Percentiles rank a stretch among this genome's conserved stretches.
These are phyloP conservation scores for Apophysomyces ossiformis DNA, from an alignment of 371 early-diverging fungal genomes.

Conservation along the genomic window DNA sequence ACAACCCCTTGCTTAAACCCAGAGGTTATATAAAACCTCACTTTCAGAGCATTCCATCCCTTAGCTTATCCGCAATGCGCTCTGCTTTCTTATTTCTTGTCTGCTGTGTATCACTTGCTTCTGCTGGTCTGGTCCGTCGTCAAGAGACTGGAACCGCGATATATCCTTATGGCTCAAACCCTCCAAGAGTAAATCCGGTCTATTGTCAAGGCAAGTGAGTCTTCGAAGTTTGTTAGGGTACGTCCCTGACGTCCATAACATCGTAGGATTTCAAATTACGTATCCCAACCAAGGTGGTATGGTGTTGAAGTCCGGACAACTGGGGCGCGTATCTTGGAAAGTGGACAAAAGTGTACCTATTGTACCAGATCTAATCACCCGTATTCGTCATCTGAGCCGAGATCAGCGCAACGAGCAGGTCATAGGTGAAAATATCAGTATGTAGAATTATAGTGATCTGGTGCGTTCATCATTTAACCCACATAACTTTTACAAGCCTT, in stretches of 20 bases:
- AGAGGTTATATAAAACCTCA: not conserved
- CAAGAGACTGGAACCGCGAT: not conserved
- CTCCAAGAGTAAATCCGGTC: constrained; percentile 15
- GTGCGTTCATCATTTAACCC: not conserved
- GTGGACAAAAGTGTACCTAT: constrained; percentile 27
- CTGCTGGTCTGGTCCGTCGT: not conserved
- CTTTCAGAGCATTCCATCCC: not conserved
- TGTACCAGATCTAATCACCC: constrained; percentile 35
- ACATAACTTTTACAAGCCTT: constrained; percentile 16
- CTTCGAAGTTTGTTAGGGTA: no score
- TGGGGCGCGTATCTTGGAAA: constrained; percentile 33
- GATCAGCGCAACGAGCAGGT: constrained; percentile 40
- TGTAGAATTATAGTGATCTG: constrained; percentile 2
- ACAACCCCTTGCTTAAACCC: not conserved
- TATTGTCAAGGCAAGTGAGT: constrained; percentile 13
- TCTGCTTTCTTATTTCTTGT: not conserved
- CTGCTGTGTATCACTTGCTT: not conserved
- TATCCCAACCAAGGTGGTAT: constrained; percentile 32
- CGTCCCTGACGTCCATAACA: not conserved
- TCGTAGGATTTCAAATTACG: constrained; percentile 27
- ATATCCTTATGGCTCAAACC: constrained; percentile 15
- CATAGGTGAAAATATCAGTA: constrained; percentile 41
- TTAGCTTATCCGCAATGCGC: not conserved
- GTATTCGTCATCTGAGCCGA: constrained; percentile 38
- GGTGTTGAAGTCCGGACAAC: constrained; percentile 26